A percentile compares a stretch with the other conserved stretches of the same genome.
These are phyloP conservation scores for Fusarium euwallaceae DNA, from an alignment of 2,329 filamentous ascomycete species.

Conservation along the genomic window DNA sequence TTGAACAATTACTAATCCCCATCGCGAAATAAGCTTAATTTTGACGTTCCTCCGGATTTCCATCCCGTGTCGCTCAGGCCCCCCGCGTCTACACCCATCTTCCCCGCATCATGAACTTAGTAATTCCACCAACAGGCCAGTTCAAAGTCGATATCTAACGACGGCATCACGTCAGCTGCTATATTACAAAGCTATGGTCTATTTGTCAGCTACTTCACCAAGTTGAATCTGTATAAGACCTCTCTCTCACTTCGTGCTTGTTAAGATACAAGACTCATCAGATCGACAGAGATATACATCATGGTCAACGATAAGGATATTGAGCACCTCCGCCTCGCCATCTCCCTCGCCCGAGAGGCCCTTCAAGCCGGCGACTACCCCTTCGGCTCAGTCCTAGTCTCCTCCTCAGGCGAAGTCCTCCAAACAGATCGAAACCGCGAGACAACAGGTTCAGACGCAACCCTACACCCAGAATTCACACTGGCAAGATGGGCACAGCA, in stretches of 20 bases:
- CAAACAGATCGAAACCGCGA: slow-evolving; percentile 53
- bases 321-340: slow-evolving; percentile 32
- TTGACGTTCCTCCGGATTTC: neutral
- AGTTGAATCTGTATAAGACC: neutral
- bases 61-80: neutral
- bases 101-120: slow-evolving; percentile 32
- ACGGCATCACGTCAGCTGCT: neutral
- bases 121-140: neutral
- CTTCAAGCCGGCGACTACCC: slow-evolving; percentile 53
- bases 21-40: slow-evolving; percentile 1
- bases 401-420: slow-evolving; percentile 43
- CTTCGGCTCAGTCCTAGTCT: slow-evolving; percentile 55
- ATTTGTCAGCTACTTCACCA: neutral
- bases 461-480: slow-evolving; percentile 54
- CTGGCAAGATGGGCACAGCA: slow-evolving; percentile 55
- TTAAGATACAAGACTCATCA: neutral
- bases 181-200: neutral
- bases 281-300: neutral
- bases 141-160: neutral
- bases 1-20: neutral
- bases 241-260: neutral
- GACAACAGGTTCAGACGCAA: slow-evolving; percentile 47
- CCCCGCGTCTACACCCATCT: neutral
- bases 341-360: slow-evolving; percentile 53
- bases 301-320: slow-evolving; percentile 33